A percentile compares a stretch with the other conserved stretches of the same genome.
Conservation (phyloP, 805 yeast genomes). For the Saccharomycopsis oosterbeekiorum region DNA sequence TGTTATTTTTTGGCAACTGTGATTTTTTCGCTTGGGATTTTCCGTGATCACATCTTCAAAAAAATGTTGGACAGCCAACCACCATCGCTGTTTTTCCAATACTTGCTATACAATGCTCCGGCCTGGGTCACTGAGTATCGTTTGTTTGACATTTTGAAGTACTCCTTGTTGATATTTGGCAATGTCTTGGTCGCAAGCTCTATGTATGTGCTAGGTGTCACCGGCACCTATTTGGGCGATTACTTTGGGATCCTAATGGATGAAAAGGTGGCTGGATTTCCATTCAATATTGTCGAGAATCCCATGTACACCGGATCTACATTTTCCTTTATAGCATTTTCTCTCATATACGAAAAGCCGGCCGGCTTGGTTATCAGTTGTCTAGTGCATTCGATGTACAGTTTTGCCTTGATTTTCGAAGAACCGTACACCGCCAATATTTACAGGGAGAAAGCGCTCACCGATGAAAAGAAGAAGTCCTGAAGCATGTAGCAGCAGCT, state of each 20-base stretch:
- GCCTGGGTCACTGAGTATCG: neutral
- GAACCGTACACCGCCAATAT: constrained; percentile 94
- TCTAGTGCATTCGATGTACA: constrained; percentile 73
- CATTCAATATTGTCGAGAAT: constrained; percentile 81
- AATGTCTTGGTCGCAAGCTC: constrained; percentile 73
- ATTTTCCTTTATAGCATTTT: constrained; percentile 82
- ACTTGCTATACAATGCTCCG: constrained; percentile 9
- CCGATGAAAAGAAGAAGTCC: neutral
- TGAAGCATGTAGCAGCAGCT: too few relatives aligned
- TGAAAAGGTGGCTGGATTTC: constrained; percentile 82
- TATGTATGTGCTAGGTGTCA: constrained; percentile 88
- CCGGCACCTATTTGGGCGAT: constrained; percentile 95
- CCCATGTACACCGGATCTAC: constrained; percentile 97
- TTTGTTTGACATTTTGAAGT: neutral
- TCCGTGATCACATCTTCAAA: constrained; percentile 69
- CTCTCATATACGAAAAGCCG: constrained; percentile 80
- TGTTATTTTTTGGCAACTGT: constrained; percentile 78
- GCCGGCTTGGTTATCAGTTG: constrained; percentile 70
- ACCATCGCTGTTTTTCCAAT: constrained; percentile 43
- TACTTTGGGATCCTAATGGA: constrained; percentile 94
- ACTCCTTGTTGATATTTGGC: constrained; percentile 43
- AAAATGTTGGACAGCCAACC: constrained; percentile 66
- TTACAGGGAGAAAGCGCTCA: constrained; percentile 54
- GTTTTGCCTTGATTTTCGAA: constrained; percentile 76
- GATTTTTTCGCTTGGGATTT: constrained; percentile 77